These are phyloP conservation scores for Schizophyllum amplum DNA, from an alignment of 1,284 basidiomycete species.

Conservation along the genomic window DNA sequence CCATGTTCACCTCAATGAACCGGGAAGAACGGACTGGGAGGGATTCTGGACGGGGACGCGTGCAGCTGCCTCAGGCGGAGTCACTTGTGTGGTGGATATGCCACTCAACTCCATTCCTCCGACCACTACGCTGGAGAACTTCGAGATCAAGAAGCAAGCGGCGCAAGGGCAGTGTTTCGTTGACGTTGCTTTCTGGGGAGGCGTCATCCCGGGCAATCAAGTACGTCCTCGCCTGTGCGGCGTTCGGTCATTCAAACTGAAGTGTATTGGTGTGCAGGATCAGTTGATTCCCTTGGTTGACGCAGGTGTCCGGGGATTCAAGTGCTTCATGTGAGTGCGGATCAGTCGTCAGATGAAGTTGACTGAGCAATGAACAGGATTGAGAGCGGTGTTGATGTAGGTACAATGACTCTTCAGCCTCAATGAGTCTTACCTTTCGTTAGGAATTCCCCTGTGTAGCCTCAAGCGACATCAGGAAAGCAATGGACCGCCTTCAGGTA, in stretches of 20 bases:
- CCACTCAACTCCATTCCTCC: slow-evolving; percentile 93
- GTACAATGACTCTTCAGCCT: slow-evolving; percentile 13
- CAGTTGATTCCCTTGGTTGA: slow-evolving; percentile 64
- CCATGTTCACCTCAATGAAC: slow-evolving; percentile 92
- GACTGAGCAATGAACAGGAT: slow-evolving; percentile 29
- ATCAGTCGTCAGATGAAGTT: no score
- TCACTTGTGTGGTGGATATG: slow-evolving; percentile 93
- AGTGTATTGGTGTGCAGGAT: slow-evolving; percentile 29
- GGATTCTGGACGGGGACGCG: slow-evolving; percentile 87
- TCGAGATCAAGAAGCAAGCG: slow-evolving; percentile 61
- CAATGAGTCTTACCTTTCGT: slow-evolving; percentile 1
- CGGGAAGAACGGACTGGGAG: slow-evolving; percentile 89
- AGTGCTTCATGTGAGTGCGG: slow-evolving; percentile 66
- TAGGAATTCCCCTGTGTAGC: slow-evolving; percentile 88
- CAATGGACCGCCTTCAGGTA: slow-evolving; percentile 74
- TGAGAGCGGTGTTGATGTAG: slow-evolving; percentile 85
- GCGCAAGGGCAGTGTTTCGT: slow-evolving; percentile 71
- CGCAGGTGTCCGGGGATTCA: slow-evolving; percentile 87
- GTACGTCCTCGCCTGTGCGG: slow-evolving; percentile 25
- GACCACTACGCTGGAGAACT: slow-evolving; percentile 75
- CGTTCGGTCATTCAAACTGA: neutral
- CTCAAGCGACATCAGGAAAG: slow-evolving; percentile 56
- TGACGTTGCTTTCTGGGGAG: slow-evolving; percentile 94
- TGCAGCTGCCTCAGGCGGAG: slow-evolving; percentile 83
- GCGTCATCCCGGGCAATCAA: slow-evolving; percentile 84